Evolutionary conservation across 352 stramenopile genomes (phyloP).

Genomic region (Phytophthora sojae): DNA sequence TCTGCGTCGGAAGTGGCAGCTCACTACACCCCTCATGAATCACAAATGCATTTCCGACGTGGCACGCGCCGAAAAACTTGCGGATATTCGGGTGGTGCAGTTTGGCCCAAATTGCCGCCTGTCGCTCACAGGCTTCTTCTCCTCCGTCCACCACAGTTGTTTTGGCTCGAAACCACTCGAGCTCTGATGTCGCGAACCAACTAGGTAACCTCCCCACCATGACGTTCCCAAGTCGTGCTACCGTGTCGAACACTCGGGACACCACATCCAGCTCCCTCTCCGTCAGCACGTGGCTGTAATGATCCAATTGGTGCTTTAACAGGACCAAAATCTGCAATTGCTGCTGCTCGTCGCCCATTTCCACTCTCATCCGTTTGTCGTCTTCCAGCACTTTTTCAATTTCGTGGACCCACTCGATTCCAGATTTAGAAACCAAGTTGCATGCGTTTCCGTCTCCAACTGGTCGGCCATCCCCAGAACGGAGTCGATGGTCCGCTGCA

Average conservation of each 20-base stretch:
- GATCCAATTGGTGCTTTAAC: conserved; percentile 25
- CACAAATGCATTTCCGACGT: conserved; percentile 28
- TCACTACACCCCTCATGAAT: conserved; percentile 30
- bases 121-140: conserved; percentile 24
- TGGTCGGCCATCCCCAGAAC: conserved; percentile 12
- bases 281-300: conserved; percentile 19
- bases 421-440: conserved; percentile 20
- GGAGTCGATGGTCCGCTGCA: conserved; percentile 19
- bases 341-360: conserved; percentile 25
- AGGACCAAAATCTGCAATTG: conserved; percentile 30
- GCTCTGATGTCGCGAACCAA: conserved; percentile 28
- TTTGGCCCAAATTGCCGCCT: conserved; percentile 20
- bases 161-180: conserved; percentile 25
- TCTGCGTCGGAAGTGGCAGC: conserved; percentile 15
- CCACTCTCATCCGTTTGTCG: conserved; percentile 11
- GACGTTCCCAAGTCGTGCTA: conserved; percentile 15
- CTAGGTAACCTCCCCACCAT: conserved; percentile 16
- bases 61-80: conserved; percentile 37
- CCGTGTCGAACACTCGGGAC: conserved; percentile 21
- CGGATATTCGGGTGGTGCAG: conserved; percentile 39
- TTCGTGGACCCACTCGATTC: conserved; percentile 11
- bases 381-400: conserved; percentile 25
- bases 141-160: conserved; percentile 8
- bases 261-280: conserved; percentile 21
- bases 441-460: background rate